These are phyloP conservation scores for Hanseniaspora valbyensis DNA, from an alignment of 805 yeast species.

Conservation along the genomic window DNA sequence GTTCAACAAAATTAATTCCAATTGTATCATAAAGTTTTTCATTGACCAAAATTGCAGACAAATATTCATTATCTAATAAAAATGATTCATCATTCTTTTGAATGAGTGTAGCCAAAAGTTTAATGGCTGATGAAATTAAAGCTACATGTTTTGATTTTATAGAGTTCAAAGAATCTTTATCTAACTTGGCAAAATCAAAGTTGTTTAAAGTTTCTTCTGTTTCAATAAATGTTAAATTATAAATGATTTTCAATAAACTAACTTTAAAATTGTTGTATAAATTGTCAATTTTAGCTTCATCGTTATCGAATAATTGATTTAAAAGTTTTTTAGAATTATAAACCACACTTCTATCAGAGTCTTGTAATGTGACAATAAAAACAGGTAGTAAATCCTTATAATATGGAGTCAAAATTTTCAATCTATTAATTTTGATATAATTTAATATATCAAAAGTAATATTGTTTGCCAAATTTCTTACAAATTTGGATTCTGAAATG, in stretches of 20 bases:
- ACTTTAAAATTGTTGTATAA: slow-evolving; percentile 51
- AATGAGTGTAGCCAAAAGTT: neutral
- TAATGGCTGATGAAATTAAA: neutral
- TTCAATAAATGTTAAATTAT: slow-evolving; percentile 46
- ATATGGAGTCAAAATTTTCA: slow-evolving; percentile 46
- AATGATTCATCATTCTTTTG: neutral
- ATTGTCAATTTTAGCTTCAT: slow-evolving; percentile 42
- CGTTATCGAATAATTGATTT: slow-evolving; percentile 40
- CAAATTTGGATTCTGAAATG: slow-evolving; percentile 55
- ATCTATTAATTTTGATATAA: slow-evolving; percentile 51
- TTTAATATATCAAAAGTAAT: slow-evolving; percentile 39
- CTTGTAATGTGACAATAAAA: slow-evolving; percentile 63
- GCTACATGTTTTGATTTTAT: neutral
- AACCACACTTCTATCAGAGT: slow-evolving; percentile 53
- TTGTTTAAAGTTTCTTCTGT: slow-evolving; percentile 40
- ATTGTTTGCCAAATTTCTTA: slow-evolving; percentile 53
- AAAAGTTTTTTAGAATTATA: slow-evolving; percentile 35
- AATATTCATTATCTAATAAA: slow-evolving; percentile 1
- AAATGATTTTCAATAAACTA: slow-evolving; percentile 45
- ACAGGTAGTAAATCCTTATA: slow-evolving; percentile 35
- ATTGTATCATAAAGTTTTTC: slow-evolving; percentile 1
- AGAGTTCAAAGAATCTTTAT: neutral
- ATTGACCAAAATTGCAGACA: neutral
- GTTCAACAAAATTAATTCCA: neutral
- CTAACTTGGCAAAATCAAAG: neutral